Evolutionary conservation across 768 basidiomycete species (phyloP).

Genomic region (Kwoniella shandongensis): DNA sequence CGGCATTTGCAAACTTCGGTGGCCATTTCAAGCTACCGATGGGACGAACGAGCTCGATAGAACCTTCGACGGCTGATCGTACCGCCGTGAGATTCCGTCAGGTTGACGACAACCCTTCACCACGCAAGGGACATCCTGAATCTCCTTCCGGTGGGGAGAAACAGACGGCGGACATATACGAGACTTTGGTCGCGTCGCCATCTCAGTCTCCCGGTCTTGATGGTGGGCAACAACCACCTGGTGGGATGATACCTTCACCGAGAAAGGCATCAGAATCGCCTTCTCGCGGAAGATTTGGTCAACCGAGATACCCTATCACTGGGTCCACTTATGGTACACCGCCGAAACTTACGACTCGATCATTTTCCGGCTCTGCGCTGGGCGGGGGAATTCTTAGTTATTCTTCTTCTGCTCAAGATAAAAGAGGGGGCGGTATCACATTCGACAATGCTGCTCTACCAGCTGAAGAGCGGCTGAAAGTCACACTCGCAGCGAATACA

Average conservation of each 20-base stretch:
- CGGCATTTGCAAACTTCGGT: conserved; percentile 30
- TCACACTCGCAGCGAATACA: too few relatives aligned
- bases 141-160: neutral
- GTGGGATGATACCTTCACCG: conserved; percentile 13
- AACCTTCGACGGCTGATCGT: conserved; percentile 28
- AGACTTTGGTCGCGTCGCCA: neutral
- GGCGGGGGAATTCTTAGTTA: too few relatives aligned
- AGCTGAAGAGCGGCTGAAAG: too few relatives aligned
- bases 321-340: too few relatives aligned
- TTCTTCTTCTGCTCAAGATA: too few relatives aligned
- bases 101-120: neutral
- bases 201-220: neutral
- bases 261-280: conserved; percentile 1
- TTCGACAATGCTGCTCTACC: too few relatives aligned
- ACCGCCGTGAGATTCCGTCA: conserved; percentile 11
- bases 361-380: too few relatives aligned
- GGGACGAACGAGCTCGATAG: conserved; percentile 29
- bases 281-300: neutral
- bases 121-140: neutral
- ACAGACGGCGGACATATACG: neutral
- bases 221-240: neutral
- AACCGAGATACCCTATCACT: neutral
- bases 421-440: too few relatives aligned
- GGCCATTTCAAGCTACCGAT: conserved; percentile 28
- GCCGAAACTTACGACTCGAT: too few relatives aligned